Percentiles rank a stretch among this genome's conserved stretches.
Conservation (phyloP, 441 rosid species). For the Gossypium armourianum region DNA sequence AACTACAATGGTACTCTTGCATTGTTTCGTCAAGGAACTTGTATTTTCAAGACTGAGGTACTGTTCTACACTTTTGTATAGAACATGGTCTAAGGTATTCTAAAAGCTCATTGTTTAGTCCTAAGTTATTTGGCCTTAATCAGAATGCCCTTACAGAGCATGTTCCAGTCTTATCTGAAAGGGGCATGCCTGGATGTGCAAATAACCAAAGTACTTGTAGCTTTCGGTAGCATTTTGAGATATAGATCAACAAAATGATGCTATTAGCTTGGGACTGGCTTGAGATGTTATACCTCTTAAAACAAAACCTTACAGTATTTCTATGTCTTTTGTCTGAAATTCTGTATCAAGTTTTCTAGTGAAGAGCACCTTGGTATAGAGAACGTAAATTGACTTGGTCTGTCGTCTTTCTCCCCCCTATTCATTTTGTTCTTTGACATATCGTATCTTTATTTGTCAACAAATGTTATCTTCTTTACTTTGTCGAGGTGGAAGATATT, state of each 20-base stretch:
- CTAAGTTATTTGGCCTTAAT: not conserved
- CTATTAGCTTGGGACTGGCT: not conserved
- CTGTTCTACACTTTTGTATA: slow-evolving; percentile 9
- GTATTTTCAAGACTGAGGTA: slow-evolving; percentile 60
- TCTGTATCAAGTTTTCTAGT: not conserved
- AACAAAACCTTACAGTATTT: not conserved
- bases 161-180: not conserved
- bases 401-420: not conserved
- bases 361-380: not conserved
- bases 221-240: not conserved
- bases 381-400: not conserved
- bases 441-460: not conserved
- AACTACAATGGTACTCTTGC: slow-evolving; percentile 60
- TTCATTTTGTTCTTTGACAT: not conserved
- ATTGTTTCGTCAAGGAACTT: slow-evolving; percentile 79
- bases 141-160: not conserved
- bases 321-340: not conserved
- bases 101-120: not conserved
- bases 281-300: not conserved
- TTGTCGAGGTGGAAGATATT: slow-evolving; percentile 55
- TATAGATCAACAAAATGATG: not conserved
- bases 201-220: not conserved
- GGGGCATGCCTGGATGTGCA: not conserved
- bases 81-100: not conserved
- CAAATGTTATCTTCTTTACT: slow-evolving; percentile 8